Evolutionary conservation across 2,329 filamentous ascomycete species (phyloP), one percentile per base, ranked within the genome.

Genomic region (Verticillium dahliae): DNA sequence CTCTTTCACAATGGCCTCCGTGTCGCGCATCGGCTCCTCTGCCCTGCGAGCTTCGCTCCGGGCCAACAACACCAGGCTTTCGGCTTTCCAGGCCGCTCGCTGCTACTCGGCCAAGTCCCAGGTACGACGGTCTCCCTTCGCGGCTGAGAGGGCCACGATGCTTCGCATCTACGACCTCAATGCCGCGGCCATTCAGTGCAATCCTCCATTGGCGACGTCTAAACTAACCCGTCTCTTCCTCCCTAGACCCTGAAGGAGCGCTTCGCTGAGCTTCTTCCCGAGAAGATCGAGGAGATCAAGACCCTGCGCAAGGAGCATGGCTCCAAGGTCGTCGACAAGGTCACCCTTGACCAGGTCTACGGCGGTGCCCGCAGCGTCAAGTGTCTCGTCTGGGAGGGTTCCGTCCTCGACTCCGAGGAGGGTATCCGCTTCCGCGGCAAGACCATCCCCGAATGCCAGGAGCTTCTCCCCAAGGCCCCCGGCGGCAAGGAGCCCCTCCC

Each of bases 251-350:
- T 99, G 76, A 99, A 99, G 85, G 95, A 99, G 79, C 94, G 92
- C 76, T 98, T 99, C 79, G 94, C 94, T 76, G 93, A 95, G 78
- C 90, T 94, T 74, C 85, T 99, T 66, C 95, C 95, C 71, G 92
- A 89, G 78, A 96, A 98, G 87, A 90, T 97, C 75, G 95, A 99
- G 83, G 91, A 98, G 87, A 92, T 99, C 85, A 99, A 99, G 91
- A 88, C 92, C 79, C 89, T 99, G 74, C 88, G 92, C 79, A 97
- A 97, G 82, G 94, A 97, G 76, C 87, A 96, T 78, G 95, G 95
- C 77, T 91, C 85, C 85, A 98, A 94, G 84, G 91, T 98, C 73
- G 77, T 99, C 70, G 94, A 95, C 78, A 92, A 98, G 86, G 92
- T 99, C 77, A 99, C 95, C 65, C 91, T 99, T 69, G 95, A 98